Percentiles rank a stretch among this genome's conserved stretches.
phyloP scores from a whole-genome alignment of 2,329 filamentous ascomycete species.

The Chaetomium sp. region DNA sequence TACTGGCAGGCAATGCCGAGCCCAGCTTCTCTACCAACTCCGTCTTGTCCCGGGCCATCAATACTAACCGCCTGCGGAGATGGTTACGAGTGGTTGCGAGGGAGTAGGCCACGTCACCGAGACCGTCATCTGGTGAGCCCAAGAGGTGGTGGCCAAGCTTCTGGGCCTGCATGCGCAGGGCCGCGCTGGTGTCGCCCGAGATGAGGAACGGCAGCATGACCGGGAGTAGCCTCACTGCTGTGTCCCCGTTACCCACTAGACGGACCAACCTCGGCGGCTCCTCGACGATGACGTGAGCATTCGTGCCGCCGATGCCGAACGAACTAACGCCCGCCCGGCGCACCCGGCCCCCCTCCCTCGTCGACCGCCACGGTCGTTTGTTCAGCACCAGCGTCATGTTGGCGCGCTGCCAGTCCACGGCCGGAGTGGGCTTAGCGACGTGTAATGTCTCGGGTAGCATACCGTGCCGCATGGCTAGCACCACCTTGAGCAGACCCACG shows the following conservation, averaged over 20 bases:
- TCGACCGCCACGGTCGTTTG: slow-evolving; percentile 1
- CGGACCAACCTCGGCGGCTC: background rate
- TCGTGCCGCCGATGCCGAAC: background rate
- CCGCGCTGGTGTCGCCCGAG: slow-evolving; percentile 1
- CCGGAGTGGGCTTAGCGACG: background rate
- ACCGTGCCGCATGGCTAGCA: background rate
- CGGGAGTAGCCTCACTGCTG: background rate
- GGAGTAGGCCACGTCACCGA: background rate
- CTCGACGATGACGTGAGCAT: background rate
- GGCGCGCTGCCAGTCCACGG: background rate
- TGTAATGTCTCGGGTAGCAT: background rate
- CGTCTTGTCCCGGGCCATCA: background rate
- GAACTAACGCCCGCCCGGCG: background rate
- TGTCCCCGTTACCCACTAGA: background rate
- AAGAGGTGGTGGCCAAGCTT: background rate
- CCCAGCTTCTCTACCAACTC: background rate
- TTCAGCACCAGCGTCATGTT: background rate
- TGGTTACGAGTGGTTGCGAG: background rate
- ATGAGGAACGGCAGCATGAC: background rate
- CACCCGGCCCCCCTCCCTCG: background rate
- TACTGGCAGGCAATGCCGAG: background rate
- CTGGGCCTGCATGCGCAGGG: background rate
- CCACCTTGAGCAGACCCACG: slow-evolving; percentile 1
- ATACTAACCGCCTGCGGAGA: background rate
- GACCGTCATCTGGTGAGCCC: background rate